These are phyloP conservation scores for Epichloe scottii DNA, from an alignment of 2,329 filamentous ascomycete genomes.

Conservation along the genomic window DNA sequence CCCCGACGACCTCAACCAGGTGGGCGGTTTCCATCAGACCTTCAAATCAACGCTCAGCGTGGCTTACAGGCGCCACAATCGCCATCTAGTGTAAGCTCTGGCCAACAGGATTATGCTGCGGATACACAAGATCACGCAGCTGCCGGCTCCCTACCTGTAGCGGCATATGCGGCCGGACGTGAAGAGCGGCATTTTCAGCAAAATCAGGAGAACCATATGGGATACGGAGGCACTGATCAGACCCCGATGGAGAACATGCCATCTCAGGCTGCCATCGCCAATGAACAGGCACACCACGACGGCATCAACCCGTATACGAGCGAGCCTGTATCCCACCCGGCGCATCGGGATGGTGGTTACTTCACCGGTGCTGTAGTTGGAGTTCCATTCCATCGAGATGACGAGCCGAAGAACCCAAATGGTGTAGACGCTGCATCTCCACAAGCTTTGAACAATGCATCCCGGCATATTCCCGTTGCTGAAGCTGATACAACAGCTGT, in stretches of 20 bases:
- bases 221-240: slow-evolving; percentile 34
- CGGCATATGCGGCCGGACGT: slow-evolving; percentile 19
- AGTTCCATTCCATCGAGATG: slow-evolving; percentile 6
- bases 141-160: slow-evolving; percentile 37
- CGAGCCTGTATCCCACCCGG: slow-evolving; percentile 22
- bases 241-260: slow-evolving; percentile 35
- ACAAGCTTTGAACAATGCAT: neutral
- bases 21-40: slow-evolving; percentile 92
- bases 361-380: slow-evolving; percentile 12
- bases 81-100: slow-evolving; percentile 71
- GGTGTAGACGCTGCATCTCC: neutral
- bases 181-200: neutral
- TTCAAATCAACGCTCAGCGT: slow-evolving; percentile 66
- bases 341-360: slow-evolving; percentile 8
- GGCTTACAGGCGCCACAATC: slow-evolving; percentile 70
- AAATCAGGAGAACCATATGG: slow-evolving; percentile 12
- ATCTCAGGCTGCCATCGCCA: slow-evolving; percentile 37
- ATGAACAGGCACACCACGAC: slow-evolving; percentile 38
- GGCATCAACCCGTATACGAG: slow-evolving; percentile 46
- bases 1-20: slow-evolving; percentile 72
- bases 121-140: slow-evolving; percentile 49
- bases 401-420: slow-evolving; percentile 3
- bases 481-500: neutral
- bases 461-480: neutral
- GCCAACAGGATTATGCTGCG: slow-evolving; percentile 27